Percentiles rank a stretch among this genome's conserved stretches.
Conservation (phyloP, 2,329 filamentous ascomycete genomes). For the Aureobasidium sp. region DNA sequence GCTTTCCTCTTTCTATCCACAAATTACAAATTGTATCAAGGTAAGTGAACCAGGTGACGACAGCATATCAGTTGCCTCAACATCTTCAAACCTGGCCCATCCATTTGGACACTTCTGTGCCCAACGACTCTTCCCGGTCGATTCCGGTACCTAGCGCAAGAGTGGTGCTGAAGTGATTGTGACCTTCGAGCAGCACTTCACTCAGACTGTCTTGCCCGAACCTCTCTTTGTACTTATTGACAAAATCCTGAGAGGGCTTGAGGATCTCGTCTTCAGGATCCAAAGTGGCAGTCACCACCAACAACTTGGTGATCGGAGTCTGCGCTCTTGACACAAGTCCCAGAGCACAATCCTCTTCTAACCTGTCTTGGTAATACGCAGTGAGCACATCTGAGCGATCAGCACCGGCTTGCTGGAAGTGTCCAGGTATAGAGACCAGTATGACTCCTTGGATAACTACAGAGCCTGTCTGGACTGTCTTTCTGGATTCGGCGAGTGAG, state of each 20-base stretch:
- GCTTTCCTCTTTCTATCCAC: not conserved
- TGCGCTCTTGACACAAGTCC: slow-evolving; percentile 13
- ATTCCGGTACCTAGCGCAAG: slow-evolving; percentile 17
- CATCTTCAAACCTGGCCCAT: not conserved
- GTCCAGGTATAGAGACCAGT: slow-evolving; percentile 20
- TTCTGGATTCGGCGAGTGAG: slow-evolving; percentile 16
- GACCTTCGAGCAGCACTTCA: slow-evolving; percentile 19
- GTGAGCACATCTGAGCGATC: slow-evolving; percentile 14
- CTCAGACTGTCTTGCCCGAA: slow-evolving; percentile 13
- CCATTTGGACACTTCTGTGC: slow-evolving; percentile 10
- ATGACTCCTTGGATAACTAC: slow-evolving; percentile 18
- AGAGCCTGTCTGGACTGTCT: slow-evolving; percentile 14
- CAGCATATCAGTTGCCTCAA: no score
- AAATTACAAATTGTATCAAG: not conserved
- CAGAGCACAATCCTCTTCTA: slow-evolving; percentile 15
- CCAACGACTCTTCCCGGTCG: slow-evolving; percentile 21
- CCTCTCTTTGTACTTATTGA: slow-evolving; percentile 17
- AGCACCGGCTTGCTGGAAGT: slow-evolving; percentile 15
- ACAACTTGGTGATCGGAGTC: slow-evolving; percentile 12
- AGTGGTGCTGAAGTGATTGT: slow-evolving; percentile 22
- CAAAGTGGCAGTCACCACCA: slow-evolving; percentile 19
- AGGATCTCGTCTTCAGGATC: slow-evolving; percentile 21
- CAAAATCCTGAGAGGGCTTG: slow-evolving; percentile 18
- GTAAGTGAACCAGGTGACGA: not conserved
- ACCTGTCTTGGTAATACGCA: slow-evolving; percentile 18